These are phyloP conservation scores for Dictyostelium intermedium DNA, from an alignment of 78 protist species.

Conservation along the genomic window DNA sequence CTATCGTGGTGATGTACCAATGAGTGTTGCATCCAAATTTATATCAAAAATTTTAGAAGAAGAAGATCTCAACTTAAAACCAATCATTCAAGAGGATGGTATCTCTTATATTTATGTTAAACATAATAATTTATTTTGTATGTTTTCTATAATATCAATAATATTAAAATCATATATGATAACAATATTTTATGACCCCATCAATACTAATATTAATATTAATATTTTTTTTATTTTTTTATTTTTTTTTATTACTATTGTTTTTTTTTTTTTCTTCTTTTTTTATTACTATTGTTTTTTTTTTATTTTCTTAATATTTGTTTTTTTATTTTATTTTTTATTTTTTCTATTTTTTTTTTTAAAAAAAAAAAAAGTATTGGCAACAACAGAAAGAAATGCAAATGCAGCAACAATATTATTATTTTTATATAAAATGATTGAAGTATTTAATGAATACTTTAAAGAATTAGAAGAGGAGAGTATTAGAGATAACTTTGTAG, in stretches of 20 bases:
- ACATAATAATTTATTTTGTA: conserved; percentile 93
- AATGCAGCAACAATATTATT: conserved; percentile 91
- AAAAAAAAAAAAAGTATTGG: conserved; percentile 86
- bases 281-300: background rate
- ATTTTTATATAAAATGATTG: conserved; percentile 93
- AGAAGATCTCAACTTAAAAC: conserved; percentile 88
- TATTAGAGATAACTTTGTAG: conserved; percentile 98
- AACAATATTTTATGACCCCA: too few species aligned
- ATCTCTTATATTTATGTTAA: conserved; percentile 93
- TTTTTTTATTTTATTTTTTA: background rate
- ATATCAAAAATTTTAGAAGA: conserved; percentile 85
- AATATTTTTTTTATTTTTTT: background rate
- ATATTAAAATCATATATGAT: too few species aligned
- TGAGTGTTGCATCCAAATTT: conserved; percentile 81
- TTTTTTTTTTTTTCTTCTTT: background rate
- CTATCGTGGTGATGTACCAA: conserved; percentile 92
- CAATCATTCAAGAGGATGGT: conserved; percentile 91
- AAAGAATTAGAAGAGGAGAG: conserved; percentile 96
- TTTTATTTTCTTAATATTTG: too few species aligned
- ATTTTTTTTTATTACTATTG: too few species aligned
- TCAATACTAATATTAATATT: too few species aligned
- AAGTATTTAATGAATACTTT: conserved; percentile 93
- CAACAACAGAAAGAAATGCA: conserved; percentile 93
- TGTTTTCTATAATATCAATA: background rate
- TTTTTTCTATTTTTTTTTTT: background rate